A percentile compares a stretch with the other conserved stretches of the same genome.
phyloP scores from a whole-genome alignment of 164 flowering plant species.

The Stephania japonica region DNA sequence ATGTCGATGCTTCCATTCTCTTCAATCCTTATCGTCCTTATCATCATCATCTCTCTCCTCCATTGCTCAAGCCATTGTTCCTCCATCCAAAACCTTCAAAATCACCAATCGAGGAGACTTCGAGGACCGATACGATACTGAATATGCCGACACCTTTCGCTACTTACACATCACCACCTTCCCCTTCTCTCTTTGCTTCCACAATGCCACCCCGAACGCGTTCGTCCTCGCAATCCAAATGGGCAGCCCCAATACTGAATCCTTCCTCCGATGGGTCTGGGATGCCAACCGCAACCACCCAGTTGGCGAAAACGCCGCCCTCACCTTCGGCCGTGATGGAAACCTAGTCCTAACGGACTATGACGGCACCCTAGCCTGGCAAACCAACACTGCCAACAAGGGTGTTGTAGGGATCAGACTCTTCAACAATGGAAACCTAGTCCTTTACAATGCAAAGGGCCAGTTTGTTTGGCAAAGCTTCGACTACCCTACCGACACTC shows the following conservation, averaged over 20 bases:
- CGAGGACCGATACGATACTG: slow-evolving; percentile 25
- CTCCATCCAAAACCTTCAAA: slow-evolving; percentile 31
- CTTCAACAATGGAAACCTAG: slow-evolving; percentile 27
- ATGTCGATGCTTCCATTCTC: slow-evolving; percentile 3
- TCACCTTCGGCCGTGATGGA: slow-evolving; percentile 25
- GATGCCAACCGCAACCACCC: slow-evolving; percentile 31
- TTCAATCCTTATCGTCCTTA: slow-evolving; percentile 8
- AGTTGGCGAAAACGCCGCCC: slow-evolving; percentile 24
- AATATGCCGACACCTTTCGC: slow-evolving; percentile 39
- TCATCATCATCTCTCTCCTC: not conserved
- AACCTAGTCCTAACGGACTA: slow-evolving; percentile 31
- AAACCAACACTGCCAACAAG: slow-evolving; percentile 28
- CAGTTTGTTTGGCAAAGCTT: slow-evolving; percentile 36
- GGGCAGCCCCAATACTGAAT: slow-evolving; percentile 19
- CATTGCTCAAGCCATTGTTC: slow-evolving; percentile 32
- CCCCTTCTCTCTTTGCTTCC: slow-evolving; percentile 31
- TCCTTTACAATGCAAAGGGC: slow-evolving; percentile 21
- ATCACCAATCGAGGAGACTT: slow-evolving; percentile 39
- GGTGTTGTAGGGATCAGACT: slow-evolving; percentile 22
- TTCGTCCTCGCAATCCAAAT: slow-evolving; percentile 23
- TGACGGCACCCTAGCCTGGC: slow-evolving; percentile 29
- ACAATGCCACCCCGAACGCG: slow-evolving; percentile 30
- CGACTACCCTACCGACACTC: slow-evolving; percentile 27
- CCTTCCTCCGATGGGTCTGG: slow-evolving; percentile 37
- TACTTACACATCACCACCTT: not conserved